Base-by-base conservation (phyloP, 306 rosid genomes). In the Macrotyloma uniflorum region DNA sequence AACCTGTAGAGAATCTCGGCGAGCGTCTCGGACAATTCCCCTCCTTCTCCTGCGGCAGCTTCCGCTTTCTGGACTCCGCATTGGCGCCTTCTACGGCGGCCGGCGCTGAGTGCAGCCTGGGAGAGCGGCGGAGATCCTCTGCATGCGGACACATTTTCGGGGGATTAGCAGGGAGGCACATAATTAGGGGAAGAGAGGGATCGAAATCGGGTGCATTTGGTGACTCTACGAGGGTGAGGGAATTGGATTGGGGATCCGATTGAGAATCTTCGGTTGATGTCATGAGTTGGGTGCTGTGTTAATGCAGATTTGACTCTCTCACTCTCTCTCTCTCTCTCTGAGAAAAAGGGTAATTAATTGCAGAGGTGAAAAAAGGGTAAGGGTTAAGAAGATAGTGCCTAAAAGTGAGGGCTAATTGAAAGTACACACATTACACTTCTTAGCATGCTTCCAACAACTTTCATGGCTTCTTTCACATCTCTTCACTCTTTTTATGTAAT, bases 121-220 rank as follows among this genome's bases (percentile, higher is more conserved):
- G 81, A 32, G 91, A 90, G 75, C 82, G 85, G 65, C 86, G 63
- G 59, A 55, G 16, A 65, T 20, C 18, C 24, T 18, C 46, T 26
- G 83, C 76, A 69, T 64, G 73, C 75, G 33, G 8, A 8, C 3
- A 13, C 43, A 9, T 38, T 38, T 38, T 38, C 43, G 12, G 3
- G 12, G 43, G 72, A 72, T 26, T 10, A 5, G 13, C 14, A 1
- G 7, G 13, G 46, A 2, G 9, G 65, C 5, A 28, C 16, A 2
- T 3, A 14, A 1, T 11, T 0, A 23, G 16, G 30, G 62, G 16
- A 22, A 54, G 9, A 2, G 10, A 0, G 2, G 28, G 32, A 0
- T 5, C 3, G 36, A 3, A 5, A 66, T 40, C 53, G 32, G 33
- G 19, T 66, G 70, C 70, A 12, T 66, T 22, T 20, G 4, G 12